Base-by-base conservation (phyloP, 1,284 basidiomycete species). In the Ceratobasidium sp. region DNA sequence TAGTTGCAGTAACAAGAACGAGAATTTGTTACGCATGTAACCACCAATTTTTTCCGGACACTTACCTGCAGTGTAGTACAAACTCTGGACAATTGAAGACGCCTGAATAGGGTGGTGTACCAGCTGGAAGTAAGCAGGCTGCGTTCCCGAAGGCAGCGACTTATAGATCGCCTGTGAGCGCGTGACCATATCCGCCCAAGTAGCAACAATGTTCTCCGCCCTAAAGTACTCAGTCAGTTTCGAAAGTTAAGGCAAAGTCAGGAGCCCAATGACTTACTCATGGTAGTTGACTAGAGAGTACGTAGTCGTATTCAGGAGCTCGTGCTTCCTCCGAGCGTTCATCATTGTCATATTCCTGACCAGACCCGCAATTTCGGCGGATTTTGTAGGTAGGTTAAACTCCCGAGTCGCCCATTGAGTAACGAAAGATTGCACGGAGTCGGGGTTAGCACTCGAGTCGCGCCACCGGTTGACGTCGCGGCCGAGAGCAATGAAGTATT, bases 91-190 rank as follows among this genome's bases (percentile, higher is more conserved):
- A 72, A 88, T 91, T 29, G 84, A 82, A 75, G 87, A 88, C 1
- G 90, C 90, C 64, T 86, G 81, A 9, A 91, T 85, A 1, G 89
- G 88, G 77, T 91, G 89, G 24, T 89, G 88, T 0, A 93, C 86
- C 24, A 90, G 84, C 80, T 93, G 85, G 85, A 89, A 92, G 84
- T 89, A 93, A 0, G 91, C 86, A 0, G 89, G 84, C 78, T 90
- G 83, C 75, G 82, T 84, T 1, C 77, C 81, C 1, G 81, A 77
- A 0, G 87, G 80, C 0, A 92, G 82, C 24, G 81, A 81, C 76
- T 89, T 84, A 82, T 90, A 89, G n/a, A 92, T 84, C 0, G 82
- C 81, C 0, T 87, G 87, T 1, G 90, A 90, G 1, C 87, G 84
- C 0, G 83, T 80, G 69, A 85, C 83, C 17, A 90, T 81, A 3